A percentile compares a stretch with the other conserved stretches of the same genome.
Conservation (phyloP, 176 grass and related monocot genomes). For the Thalia dealbata region DNA sequence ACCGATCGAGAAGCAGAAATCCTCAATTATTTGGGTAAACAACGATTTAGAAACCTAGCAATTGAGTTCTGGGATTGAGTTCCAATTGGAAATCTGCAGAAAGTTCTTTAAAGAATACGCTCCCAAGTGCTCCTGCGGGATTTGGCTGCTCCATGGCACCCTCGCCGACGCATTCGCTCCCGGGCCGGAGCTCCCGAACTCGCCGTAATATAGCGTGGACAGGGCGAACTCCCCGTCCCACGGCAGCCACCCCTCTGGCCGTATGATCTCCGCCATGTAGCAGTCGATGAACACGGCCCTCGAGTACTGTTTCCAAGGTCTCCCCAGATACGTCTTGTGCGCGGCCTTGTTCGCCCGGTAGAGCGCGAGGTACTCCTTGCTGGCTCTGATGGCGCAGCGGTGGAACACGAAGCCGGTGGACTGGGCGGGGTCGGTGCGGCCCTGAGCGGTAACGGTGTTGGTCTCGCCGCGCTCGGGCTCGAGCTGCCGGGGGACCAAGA, state of each 20-base stretch:
- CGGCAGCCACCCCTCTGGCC: constrained; percentile 59
- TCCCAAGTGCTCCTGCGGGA: constrained; percentile 57
- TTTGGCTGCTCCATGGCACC: constrained; percentile 67
- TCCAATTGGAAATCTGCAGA: constrained; percentile 68
- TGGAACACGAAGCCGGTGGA: constrained; percentile 79
- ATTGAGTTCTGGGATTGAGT: background rate
- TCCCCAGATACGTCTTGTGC: constrained; percentile 64
- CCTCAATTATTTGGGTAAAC: no score
- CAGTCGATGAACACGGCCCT: constrained; percentile 65
- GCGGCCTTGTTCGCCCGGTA: constrained; percentile 35
- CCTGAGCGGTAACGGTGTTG: constrained; percentile 76
- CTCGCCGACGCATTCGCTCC: constrained; percentile 30
- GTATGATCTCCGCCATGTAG: constrained; percentile 51
- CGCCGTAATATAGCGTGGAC: constrained; percentile 70
- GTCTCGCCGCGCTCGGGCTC: constrained; percentile 55
- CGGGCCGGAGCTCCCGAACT: constrained; percentile 53
- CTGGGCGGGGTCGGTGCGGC: constrained; percentile 81
- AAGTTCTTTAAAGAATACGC: constrained; percentile 68
- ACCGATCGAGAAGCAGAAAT: no score
- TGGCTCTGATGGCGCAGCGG: constrained; percentile 63
- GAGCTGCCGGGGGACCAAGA: constrained; percentile 60
- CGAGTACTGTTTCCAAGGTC: constrained; percentile 94
- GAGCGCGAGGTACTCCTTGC: constrained; percentile 66
- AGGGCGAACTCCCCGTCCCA: constrained; percentile 86
- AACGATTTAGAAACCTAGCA: no score